Evolutionary conservation across 1,284 basidiomycete genomes (phyloP), one percentile per base, ranked within the genome.

Genomic region (Mycosarcoma mackinlayi): DNA sequence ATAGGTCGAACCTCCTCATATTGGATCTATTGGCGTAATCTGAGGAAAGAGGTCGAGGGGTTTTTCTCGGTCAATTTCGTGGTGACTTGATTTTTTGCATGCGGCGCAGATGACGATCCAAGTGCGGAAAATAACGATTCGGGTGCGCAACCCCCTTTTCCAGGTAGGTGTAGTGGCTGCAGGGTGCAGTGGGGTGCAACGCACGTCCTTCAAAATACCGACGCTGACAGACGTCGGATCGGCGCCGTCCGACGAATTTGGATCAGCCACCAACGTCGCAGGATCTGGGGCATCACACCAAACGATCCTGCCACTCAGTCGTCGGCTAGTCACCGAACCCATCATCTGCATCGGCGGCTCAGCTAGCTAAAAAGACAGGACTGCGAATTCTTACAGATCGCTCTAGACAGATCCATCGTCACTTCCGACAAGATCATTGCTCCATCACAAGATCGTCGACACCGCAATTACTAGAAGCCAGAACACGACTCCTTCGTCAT

Each of bases 31-130:
- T n/a, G n/a, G n/a, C n/a, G n/a, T n/a, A n/a, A n/a, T n/a, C n/a
- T n/a, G n/a, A n/a, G n/a, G n/a, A n/a, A n/a, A n/a, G n/a, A n/a
- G 33, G 33, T 16, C 16, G 34, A 51, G 58, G 59, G 23, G 37
- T 35, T 19, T 54, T 62, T 46, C 28, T 27, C 47, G 59, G 52
- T 16, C 28, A 62, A 62, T 55, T 62, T 39, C 28, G 11, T 21
- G 48, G 48, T 37, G 21, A 42, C 19, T 31, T 25, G n/a, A n/a
- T n/a, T n/a, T n/a, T n/a, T n/a, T 37, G 16, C 18, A 19, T 19
- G 21, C 10, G 33, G 21, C 14, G 13, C 8, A 16, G 16, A 21
- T 19, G 44, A 27, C 10, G 23, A 21, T 16, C 18, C 40, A 28
- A 46, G 47, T 52, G 47, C 39, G 50, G 39, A 42, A 58, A 45